phyloP scores from a whole-genome alignment of 2,329 filamentous ascomycete genomes.

The Chaetomiaceae sp. region DNA sequence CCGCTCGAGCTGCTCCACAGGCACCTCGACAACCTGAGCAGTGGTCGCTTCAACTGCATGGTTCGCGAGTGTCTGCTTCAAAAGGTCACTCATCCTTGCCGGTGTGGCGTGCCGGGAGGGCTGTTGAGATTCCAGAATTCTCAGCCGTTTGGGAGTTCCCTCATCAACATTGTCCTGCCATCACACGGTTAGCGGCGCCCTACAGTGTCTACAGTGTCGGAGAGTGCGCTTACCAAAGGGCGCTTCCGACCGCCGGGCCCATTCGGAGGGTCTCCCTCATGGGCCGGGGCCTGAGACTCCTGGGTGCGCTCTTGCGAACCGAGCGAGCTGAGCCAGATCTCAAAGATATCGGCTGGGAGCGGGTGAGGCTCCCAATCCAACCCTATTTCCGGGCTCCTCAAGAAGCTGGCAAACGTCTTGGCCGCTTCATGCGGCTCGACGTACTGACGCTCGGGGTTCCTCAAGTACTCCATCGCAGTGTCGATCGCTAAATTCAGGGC shows the following conservation, averaged over 20 bases:
- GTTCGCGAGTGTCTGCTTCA: constrained; percentile 29
- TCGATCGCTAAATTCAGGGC: constrained; percentile 36
- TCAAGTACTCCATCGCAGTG: constrained; percentile 36
- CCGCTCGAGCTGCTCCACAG: constrained; percentile 34
- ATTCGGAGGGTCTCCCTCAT: background rate
- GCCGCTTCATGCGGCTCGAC: constrained; percentile 46
- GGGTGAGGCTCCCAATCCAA: constrained; percentile 46
- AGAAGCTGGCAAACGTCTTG: constrained; percentile 42
- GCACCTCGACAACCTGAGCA: constrained; percentile 21
- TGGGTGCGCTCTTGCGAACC: constrained; percentile 37
- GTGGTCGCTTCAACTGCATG: background rate
- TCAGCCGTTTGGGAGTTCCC: constrained; percentile 21
- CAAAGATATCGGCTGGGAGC: constrained; percentile 47
- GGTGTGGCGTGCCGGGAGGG: constrained; percentile 11
- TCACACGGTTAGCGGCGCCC: constrained; percentile 19
- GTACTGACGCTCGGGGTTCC: constrained; percentile 37
- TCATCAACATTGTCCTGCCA: constrained; percentile 19
- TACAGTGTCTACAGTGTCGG: background rate
- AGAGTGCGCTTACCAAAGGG: constrained; percentile 39
- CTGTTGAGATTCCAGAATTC: constrained; percentile 15
- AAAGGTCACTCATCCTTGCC: constrained; percentile 29
- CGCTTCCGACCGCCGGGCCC: constrained; percentile 42
- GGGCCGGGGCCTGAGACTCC: constrained; percentile 20
- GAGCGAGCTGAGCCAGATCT: constrained; percentile 42
- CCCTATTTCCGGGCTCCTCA: constrained; percentile 37